These are phyloP conservation scores for Ambrosiella beaveri DNA, from an alignment of 2,329 filamentous ascomycete genomes.

Conservation along the genomic window DNA sequence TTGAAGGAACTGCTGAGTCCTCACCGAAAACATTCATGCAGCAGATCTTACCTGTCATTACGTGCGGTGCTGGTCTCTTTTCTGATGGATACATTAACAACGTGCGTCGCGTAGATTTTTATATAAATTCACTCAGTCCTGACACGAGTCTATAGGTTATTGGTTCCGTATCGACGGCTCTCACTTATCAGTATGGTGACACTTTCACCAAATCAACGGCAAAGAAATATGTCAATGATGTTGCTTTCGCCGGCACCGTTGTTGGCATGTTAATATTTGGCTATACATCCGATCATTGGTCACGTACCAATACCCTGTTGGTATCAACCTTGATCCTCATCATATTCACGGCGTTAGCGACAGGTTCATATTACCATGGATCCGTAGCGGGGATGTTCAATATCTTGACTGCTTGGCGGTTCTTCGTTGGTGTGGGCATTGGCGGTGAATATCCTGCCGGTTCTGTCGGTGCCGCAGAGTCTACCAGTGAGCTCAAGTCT, in stretches of 20 bases:
- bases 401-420: slow-evolving; percentile 62
- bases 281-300: slow-evolving; percentile 67
- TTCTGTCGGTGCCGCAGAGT: slow-evolving; percentile 68
- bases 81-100: slow-evolving; percentile 87
- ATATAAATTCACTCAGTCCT: neutral
- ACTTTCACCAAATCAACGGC: slow-evolving; percentile 53
- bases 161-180: slow-evolving; percentile 67
- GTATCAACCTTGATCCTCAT: slow-evolving; percentile 70
- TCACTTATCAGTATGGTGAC: slow-evolving; percentile 48
- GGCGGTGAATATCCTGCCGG: slow-evolving; percentile 69
- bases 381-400: slow-evolving; percentile 56
- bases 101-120: slow-evolving; percentile 26
- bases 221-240: slow-evolving; percentile 58
- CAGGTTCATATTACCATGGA: slow-evolving; percentile 60
- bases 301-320: slow-evolving; percentile 65
- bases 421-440: slow-evolving; percentile 68
- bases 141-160: slow-evolving; percentile 44
- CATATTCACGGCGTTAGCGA: slow-evolving; percentile 62
- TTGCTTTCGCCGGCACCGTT: slow-evolving; percentile 76
- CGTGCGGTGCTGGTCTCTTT: slow-evolving; percentile 78
- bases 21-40: slow-evolving; percentile 7
- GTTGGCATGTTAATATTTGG: slow-evolving; percentile 69
- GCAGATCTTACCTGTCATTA: slow-evolving; percentile 48
- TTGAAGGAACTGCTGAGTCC: neutral
- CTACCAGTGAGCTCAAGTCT: slow-evolving; percentile 60